A percentile compares a stretch with the other conserved stretches of the same genome.
phyloP scores from a whole-genome alignment of 148 eudicot species.

The Fagopyrum tataricum region DNA sequence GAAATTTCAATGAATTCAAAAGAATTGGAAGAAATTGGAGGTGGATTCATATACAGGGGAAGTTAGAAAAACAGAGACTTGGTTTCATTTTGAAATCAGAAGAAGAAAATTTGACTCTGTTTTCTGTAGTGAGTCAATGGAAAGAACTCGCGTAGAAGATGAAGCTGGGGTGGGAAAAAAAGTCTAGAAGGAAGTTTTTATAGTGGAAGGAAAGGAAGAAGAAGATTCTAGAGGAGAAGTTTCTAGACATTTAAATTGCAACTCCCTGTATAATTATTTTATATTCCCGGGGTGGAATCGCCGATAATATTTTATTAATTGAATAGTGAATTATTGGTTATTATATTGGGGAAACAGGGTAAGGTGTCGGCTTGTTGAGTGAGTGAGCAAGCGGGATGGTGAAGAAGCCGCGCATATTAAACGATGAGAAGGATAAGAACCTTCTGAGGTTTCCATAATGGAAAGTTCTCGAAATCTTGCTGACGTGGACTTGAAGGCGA shows the following conservation, averaged over 20 bases:
- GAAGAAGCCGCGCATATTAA: not conserved
- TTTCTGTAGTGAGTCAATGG: not conserved
- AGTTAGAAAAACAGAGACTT: not conserved
- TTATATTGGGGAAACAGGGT: not conserved
- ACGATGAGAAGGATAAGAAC: not conserved
- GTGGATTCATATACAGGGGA: not conserved
- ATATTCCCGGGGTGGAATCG: not conserved
- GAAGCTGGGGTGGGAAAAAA: not conserved
- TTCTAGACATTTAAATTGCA: not conserved
- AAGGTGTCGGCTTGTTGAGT: not conserved
- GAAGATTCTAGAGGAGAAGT: conserved; percentile 3
- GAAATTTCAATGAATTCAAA: not conserved
- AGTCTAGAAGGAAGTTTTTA: not conserved
- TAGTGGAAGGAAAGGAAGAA: not conserved
- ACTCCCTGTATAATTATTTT: not conserved
- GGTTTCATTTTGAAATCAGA: not conserved
- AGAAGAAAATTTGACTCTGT: not conserved
- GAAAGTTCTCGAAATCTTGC: not conserved
- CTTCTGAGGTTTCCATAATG: not conserved
- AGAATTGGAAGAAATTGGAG: not conserved
- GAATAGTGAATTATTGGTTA: not conserved
- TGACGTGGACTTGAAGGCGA: not conserved
- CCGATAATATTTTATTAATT: not conserved
- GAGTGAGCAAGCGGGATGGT: not conserved
- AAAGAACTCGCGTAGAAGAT: not conserved